These are phyloP conservation scores for Pholiota adiposa DNA, from an alignment of 1,284 basidiomycete genomes.

Conservation along the genomic window DNA sequence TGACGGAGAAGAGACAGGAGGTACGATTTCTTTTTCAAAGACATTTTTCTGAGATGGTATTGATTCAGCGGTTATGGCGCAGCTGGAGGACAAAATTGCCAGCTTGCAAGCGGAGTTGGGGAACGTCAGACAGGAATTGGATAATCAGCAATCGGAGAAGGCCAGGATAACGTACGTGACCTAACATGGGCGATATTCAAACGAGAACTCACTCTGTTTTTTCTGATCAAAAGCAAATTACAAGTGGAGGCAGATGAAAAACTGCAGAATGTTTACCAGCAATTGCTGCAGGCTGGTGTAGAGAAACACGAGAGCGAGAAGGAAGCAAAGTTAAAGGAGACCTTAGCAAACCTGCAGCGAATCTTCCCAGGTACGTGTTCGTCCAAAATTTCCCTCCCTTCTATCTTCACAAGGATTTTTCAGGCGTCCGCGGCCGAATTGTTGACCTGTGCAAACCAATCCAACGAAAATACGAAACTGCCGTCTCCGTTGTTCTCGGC, in stretches of 20 bases:
- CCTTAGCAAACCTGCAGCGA: conserved; percentile 79
- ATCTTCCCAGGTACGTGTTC: conserved; percentile 76
- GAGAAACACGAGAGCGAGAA: conserved; percentile 87
- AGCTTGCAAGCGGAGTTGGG: conserved; percentile 58
- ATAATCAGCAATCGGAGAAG: conserved; percentile 77
- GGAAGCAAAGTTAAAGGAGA: conserved; percentile 87
- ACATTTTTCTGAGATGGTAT: neutral
- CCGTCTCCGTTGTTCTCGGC: conserved; percentile 95
- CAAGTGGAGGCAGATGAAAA: conserved; percentile 93
- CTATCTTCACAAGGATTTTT: neutral
- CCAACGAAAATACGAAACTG: conserved; percentile 90
- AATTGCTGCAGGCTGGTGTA: conserved; percentile 87
- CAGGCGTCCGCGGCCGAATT: conserved; percentile 88
- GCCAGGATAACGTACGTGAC: conserved; percentile 66
- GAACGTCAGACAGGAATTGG: conserved; percentile 69
- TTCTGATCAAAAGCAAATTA: conserved; percentile 65
- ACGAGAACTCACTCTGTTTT: neutral
- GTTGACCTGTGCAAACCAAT: conserved; percentile 94
- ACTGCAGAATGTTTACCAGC: conserved; percentile 80
- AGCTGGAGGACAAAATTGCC: conserved; percentile 67
- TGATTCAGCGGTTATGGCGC: neutral
- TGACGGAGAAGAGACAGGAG: conserved; percentile 63
- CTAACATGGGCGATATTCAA: neutral
- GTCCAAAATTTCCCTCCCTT: neutral
- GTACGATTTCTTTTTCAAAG: conserved; percentile 41